Conservation (phyloP, 768 basidiomycete species). For the Russula foetens region DNA sequence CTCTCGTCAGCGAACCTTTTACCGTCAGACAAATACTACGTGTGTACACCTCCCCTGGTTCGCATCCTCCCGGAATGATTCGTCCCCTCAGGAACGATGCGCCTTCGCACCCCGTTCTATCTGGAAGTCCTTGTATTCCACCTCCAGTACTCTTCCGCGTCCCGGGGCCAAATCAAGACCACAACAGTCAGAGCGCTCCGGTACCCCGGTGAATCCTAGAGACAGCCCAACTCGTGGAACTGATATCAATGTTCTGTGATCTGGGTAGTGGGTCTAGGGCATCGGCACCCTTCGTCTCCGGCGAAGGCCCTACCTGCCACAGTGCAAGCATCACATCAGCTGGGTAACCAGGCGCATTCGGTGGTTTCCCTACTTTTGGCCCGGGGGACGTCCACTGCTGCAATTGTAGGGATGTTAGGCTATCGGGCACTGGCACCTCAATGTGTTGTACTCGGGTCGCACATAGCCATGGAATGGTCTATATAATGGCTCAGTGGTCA, state of each 20-base stretch:
- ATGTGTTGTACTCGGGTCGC: conserved; percentile 8
- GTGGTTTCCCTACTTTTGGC: background rate
- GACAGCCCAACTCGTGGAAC: background rate
- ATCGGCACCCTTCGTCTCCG: background rate
- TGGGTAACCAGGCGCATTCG: background rate
- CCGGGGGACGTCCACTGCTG: background rate
- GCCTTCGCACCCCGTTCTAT: background rate
- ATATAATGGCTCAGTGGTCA: background rate
- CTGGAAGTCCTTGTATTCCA: background rate
- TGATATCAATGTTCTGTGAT: background rate
- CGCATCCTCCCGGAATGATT: background rate
- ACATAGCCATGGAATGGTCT: background rate
- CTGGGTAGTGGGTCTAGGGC: background rate
- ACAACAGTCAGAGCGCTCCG: conserved; percentile 4
- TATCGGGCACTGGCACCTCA: background rate
- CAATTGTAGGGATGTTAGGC: background rate
- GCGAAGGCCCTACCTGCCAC: background rate
- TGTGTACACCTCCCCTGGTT: background rate
- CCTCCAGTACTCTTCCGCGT: background rate
- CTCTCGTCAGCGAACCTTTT: conserved; percentile 15
- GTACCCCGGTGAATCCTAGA: background rate
- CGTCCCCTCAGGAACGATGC: background rate
- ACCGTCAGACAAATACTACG: background rate
- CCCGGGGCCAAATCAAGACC: too few relatives aligned
- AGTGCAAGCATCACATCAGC: background rate